Conservation (phyloP, 129 eudicot genomes). For the Logfia minima region DNA sequence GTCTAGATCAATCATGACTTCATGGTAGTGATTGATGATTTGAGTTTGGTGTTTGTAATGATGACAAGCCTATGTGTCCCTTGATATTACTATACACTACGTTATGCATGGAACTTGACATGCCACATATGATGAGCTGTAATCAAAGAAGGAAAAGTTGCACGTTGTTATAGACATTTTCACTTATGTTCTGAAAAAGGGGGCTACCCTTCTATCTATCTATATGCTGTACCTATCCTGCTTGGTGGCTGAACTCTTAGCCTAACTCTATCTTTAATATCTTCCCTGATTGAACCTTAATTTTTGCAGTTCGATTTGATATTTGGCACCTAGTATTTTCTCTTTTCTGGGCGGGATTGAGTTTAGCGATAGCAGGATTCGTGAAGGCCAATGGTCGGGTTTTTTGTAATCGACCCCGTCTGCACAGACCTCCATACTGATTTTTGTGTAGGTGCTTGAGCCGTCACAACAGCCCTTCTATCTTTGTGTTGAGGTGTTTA, state of each 20-base stretch:
- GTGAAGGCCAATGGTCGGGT: slow-evolving; percentile 81
- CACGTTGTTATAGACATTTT: background rate
- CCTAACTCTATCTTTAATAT: background rate
- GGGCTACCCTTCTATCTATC: background rate
- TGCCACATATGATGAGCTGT: background rate
- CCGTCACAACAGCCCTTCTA: background rate
- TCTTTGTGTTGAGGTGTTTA: slow-evolving; percentile 6
- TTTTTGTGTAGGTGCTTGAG: background rate
- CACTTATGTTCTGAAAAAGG: background rate
- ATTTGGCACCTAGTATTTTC: slow-evolving; percentile 59
- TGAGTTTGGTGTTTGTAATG: too few relatives aligned
- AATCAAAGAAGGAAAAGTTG: background rate
- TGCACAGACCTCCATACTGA: slow-evolving; percentile 58
- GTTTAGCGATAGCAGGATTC: slow-evolving; percentile 60
- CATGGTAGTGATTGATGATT: slow-evolving; percentile 3
- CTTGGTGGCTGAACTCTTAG: slow-evolving; percentile 5
- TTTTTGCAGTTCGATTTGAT: slow-evolving; percentile 58
- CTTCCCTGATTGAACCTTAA: slow-evolving; percentile 11
- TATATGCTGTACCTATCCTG: background rate
- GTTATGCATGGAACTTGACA: too few relatives aligned
- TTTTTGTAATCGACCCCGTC: slow-evolving; percentile 84
- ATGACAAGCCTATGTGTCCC: too few relatives aligned
- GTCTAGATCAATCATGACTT: background rate
- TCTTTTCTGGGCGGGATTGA: slow-evolving; percentile 73
- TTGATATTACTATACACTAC: too few relatives aligned